A percentile compares a stretch with the other conserved stretches of the same genome.
Evolutionary conservation across 768 basidiomycete species (phyloP).

Genomic region (Neoboletus subvelutipes): DNA sequence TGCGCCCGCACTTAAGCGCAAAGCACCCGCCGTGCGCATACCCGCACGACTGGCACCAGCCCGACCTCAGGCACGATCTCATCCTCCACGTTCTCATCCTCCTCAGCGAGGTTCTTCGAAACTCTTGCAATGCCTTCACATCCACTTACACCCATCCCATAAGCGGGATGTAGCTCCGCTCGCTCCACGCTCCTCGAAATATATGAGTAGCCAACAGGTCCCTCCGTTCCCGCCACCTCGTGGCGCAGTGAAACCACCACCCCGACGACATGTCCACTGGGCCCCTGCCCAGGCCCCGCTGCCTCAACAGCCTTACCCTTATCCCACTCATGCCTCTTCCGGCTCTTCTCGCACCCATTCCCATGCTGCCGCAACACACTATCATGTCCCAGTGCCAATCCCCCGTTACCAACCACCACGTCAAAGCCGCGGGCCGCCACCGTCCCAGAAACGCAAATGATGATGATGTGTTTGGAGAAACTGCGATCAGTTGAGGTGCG

Average conservation of each 20-base stretch:
- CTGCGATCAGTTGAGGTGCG: constrained; percentile 25
- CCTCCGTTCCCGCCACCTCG: constrained; percentile 27
- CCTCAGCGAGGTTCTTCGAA: constrained; percentile 12
- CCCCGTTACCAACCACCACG: constrained; percentile 25
- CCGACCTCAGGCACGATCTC: constrained; percentile 9
- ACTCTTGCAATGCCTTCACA: constrained; percentile 23
- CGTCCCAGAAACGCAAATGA: constrained; percentile 20
- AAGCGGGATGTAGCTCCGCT: constrained; percentile 18
- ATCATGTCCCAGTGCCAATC: neutral
- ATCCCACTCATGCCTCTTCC: constrained; percentile 19
- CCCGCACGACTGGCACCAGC: constrained; percentile 5
- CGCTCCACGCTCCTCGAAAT: constrained; percentile 10
- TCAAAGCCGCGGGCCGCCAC: neutral
- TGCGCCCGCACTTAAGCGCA: constrained; percentile 13
- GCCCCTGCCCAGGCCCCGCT: constrained; percentile 29
- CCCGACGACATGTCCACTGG: constrained; percentile 29
- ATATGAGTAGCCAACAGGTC: neutral
- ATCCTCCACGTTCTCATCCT: constrained; percentile 15
- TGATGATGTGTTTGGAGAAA: constrained; percentile 12
- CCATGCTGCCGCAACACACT: neutral
- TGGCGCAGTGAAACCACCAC: constrained; percentile 8
- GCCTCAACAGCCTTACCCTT: constrained; percentile 27
- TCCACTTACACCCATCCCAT: constrained; percentile 27
- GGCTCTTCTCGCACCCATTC: constrained; percentile 1
- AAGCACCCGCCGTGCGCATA: constrained; percentile 12